Evolutionary conservation across 2,329 filamentous ascomycete genomes (phyloP).

Genomic region (Cytospora piceicola): DNA sequence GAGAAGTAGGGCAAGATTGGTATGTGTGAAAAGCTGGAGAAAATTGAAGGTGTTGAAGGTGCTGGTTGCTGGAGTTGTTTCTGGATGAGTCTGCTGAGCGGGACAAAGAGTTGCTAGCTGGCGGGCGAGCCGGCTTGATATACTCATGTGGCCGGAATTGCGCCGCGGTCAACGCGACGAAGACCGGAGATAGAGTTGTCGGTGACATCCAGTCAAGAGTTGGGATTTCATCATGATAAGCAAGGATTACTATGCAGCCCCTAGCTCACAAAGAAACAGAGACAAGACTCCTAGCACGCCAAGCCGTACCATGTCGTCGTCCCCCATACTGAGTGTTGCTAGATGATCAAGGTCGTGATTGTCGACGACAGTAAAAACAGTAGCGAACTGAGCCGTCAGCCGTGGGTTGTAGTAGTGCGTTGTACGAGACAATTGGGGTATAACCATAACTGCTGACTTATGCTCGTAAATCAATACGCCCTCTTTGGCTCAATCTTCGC

Average conservation of each 20-base stretch:
- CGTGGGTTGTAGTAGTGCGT: not conserved
- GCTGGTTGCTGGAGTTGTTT: not conserved
- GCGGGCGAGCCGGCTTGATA: conserved; percentile 29
- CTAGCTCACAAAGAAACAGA: not conserved
- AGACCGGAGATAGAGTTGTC: conserved; percentile 30
- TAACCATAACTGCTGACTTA: conserved; percentile 11
- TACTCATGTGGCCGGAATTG: conserved; percentile 41
- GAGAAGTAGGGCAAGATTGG: conserved; percentile 11
- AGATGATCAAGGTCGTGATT: conserved; percentile 17
- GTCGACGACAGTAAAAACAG: not conserved
- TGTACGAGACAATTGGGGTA: not conserved
- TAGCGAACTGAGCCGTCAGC: not conserved
- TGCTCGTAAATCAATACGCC: conserved; percentile 15
- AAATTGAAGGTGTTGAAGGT: not conserved
- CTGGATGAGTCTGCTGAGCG: conserved; percentile 19
- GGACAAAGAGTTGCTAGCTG: conserved; percentile 12
- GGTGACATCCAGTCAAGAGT: conserved; percentile 22
- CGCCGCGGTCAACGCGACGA: conserved; percentile 39
- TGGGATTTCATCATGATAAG: conserved; percentile 23
- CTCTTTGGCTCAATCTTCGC: conserved; percentile 7
- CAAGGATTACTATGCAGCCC: conserved; percentile 20
- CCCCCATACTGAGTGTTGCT: not conserved
- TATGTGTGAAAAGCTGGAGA: conserved; percentile 18
- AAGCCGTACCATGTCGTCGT: conserved; percentile 7
- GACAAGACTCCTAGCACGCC: conserved; percentile 3